These are phyloP conservation scores for Rhododendron simsii DNA, from an alignment of 148 eudicot genomes.

Conservation along the genomic window DNA sequence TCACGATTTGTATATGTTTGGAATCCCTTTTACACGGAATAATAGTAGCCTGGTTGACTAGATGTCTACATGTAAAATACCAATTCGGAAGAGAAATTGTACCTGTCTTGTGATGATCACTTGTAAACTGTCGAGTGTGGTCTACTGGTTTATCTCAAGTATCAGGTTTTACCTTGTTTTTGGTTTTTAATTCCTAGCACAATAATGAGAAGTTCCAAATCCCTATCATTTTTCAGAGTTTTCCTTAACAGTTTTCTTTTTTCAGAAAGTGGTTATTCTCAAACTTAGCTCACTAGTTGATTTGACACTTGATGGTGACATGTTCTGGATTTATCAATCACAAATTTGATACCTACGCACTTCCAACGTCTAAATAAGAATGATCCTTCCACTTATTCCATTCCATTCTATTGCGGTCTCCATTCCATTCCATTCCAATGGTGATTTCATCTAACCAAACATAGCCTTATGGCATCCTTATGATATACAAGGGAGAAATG, in stretches of 20 bases:
- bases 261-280: not conserved
- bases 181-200: not conserved
- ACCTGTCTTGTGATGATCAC: not conserved
- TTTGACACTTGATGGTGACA: not conserved
- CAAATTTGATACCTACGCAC: not conserved
- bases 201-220: not conserved
- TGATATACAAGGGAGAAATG: not conserved
- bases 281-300: not conserved
- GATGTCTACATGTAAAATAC: not conserved
- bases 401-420: not conserved
- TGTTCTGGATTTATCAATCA: not conserved
- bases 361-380: not conserved
- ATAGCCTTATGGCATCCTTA: not conserved
- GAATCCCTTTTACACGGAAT: not conserved
- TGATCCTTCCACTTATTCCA: not conserved
- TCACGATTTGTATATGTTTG: not conserved
- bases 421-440: not conserved
- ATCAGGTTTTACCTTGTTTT: not conserved
- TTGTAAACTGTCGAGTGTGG: not conserved
- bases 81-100: not conserved
- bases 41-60: not conserved
- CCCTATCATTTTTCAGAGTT: not conserved
- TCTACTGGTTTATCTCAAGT: not conserved
- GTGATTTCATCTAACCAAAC: not conserved
- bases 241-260: not conserved